Percentiles rank a stretch among this genome's conserved stretches.
Evolutionary conservation across 129 eudicot species (phyloP).

Genomic region (Centaurea solstitialis): DNA sequence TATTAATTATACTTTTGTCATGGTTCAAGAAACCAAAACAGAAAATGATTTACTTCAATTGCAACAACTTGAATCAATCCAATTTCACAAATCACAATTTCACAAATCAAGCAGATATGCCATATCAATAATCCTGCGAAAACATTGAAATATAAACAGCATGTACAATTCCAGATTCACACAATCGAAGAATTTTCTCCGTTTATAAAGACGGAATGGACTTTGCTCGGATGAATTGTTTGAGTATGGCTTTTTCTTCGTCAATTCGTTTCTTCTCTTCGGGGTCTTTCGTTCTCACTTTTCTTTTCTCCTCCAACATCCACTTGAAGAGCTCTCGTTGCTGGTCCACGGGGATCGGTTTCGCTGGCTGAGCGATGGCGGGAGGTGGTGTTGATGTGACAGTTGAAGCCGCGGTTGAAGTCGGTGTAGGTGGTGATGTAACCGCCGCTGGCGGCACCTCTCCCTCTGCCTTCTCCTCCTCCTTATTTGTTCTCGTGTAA

Average conservation of each 20-base stretch:
- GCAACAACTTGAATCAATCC: neutral
- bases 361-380: conserved; percentile 32
- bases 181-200: neutral
- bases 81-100: neutral
- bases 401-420: conserved; percentile 34
- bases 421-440: conserved; percentile 18
- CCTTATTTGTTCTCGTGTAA: conserved; percentile 54
- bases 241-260: conserved; percentile 86
- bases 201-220: conserved; percentile 67
- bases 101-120: neutral
- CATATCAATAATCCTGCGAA: neutral
- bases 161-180: conserved; percentile 16
- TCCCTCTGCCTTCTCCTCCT: conserved; percentile 46
- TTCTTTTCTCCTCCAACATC: conserved; percentile 95
- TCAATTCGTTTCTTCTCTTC: conserved; percentile 77
- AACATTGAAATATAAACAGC: conserved; percentile 3
- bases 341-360: conserved; percentile 66
- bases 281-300: conserved; percentile 71
- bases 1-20: too few relatives aligned
- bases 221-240: conserved; percentile 83
- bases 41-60: neutral
- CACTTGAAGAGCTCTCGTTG: conserved; percentile 93
- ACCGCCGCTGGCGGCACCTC: conserved; percentile 23
- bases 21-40: too few relatives aligned
- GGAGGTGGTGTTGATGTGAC: conserved; percentile 27